Conservation (phyloP, 108 stramenopile genomes). For the Nannochloropsis gaditana region DNA sequence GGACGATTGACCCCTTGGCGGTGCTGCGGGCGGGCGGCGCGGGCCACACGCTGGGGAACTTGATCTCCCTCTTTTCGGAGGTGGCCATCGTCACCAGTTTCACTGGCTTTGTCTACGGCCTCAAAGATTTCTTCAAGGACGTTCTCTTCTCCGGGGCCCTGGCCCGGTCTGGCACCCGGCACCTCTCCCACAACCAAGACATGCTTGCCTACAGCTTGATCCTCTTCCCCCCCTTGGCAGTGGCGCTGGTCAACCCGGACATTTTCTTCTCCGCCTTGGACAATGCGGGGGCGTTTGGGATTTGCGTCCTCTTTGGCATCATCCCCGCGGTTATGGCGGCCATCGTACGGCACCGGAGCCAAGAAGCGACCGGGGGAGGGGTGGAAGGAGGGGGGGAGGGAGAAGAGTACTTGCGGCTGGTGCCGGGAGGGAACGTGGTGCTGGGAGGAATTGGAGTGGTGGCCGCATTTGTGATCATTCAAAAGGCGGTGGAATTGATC, state of each 20-base stretch:
- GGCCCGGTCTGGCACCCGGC: neutral
- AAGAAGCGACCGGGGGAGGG: neutral
- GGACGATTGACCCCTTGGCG: slow-evolving; percentile 31
- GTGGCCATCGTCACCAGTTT: slow-evolving; percentile 14
- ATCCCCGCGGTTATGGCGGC: slow-evolving; percentile 34
- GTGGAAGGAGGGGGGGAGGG: neutral
- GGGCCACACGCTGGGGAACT: neutral
- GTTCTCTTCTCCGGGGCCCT: slow-evolving; percentile 12
- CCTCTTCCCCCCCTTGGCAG: slow-evolving; percentile 27
- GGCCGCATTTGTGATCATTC: neutral
- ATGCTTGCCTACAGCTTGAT: slow-evolving; percentile 18
- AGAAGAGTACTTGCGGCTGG: neutral
- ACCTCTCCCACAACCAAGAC: slow-evolving; percentile 4
- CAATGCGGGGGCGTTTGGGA: slow-evolving; percentile 42
- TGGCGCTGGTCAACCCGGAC: slow-evolving; percentile 23
- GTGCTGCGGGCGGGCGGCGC: slow-evolving; percentile 10
- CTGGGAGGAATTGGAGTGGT: neutral
- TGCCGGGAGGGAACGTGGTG: neutral
- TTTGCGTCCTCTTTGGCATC: slow-evolving; percentile 31
- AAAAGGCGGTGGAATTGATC: neutral
- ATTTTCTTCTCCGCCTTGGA: slow-evolving; percentile 36
- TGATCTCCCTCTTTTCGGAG: slow-evolving; percentile 21
- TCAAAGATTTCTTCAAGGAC: slow-evolving; percentile 35
- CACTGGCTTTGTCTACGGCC: slow-evolving; percentile 37
- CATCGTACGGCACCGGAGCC: neutral